A percentile compares a stretch with the other conserved stretches of the same genome.
These are phyloP conservation scores for Carex pumila DNA, from an alignment of 176 grass and related monocot genomes.

Conservation along the genomic window DNA sequence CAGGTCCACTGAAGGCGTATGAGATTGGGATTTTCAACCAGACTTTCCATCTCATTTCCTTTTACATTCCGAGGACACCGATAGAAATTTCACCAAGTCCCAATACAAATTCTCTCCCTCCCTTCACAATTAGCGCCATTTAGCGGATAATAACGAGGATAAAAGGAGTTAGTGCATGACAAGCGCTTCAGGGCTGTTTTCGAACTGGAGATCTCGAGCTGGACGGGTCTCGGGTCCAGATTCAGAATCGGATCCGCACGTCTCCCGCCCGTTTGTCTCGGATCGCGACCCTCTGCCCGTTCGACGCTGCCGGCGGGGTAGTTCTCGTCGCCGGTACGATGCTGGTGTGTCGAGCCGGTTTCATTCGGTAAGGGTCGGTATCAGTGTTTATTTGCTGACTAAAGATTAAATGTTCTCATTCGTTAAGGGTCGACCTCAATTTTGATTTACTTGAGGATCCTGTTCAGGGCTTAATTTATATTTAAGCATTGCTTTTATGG, in stretches of 20 bases:
- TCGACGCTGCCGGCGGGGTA: conserved; percentile 27
- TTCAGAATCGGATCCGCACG: conserved; percentile 24
- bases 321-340: conserved; percentile 22
- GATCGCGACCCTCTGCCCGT: conserved; percentile 25
- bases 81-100: background rate
- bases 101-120: background rate
- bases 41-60: background rate
- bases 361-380: background rate
- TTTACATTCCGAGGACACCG: background rate
- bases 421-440: background rate
- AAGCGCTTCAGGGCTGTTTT: conserved; percentile 89
- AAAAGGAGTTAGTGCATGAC: conserved; percentile 34
- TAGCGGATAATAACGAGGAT: background rate
- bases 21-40: background rate
- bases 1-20: conserved; percentile 11
- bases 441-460: background rate
- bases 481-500: background rate
- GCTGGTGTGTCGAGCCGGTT: background rate
- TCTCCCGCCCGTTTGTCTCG: conserved; percentile 18
- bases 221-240: conserved; percentile 41
- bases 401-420: background rate
- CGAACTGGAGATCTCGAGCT: conserved; percentile 47
- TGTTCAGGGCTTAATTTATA: background rate
- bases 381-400: background rate
- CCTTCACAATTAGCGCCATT: background rate